Evolutionary conservation across 306 rosid genomes (phyloP).

Genomic region (Dalbergia oliveri): DNA sequence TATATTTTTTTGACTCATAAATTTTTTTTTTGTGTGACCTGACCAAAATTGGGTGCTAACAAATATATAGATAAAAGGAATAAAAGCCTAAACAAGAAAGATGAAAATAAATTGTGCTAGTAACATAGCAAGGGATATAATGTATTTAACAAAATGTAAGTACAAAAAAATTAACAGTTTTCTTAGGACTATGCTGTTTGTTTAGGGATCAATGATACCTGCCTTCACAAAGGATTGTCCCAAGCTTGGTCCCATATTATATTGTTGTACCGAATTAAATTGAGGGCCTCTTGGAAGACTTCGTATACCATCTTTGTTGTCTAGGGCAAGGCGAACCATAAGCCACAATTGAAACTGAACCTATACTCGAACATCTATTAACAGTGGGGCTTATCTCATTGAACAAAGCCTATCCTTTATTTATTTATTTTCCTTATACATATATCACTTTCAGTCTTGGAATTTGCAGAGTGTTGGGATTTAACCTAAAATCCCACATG

Average conservation of each 20-base stretch:
- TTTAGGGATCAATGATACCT: slow-evolving; percentile 11
- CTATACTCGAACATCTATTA: neutral
- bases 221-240: slow-evolving; percentile 43
- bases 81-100: neutral
- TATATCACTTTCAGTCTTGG: too few relatives aligned
- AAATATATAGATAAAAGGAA: neutral
- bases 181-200: slow-evolving; percentile 13
- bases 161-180: slow-evolving; percentile 2
- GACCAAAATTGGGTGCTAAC: too few relatives aligned
- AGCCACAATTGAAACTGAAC: neutral
- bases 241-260: slow-evolving; percentile 14
- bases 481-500: neutral
- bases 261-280: neutral
- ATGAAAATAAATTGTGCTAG: neutral
- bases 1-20: too few relatives aligned
- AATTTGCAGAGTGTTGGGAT: too few relatives aligned
- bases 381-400: neutral
- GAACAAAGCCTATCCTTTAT: neutral
- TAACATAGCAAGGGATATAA: neutral
- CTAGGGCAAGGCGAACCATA: neutral
- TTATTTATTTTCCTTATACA: too few relatives aligned
- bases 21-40: too few relatives aligned
- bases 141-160: neutral
- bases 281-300: neutral
- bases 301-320: neutral